Evolutionary conservation across 2,329 filamentous ascomycete species (phyloP), one percentile per base, ranked within the genome.

Genomic region (Xylariaceae sp.): DNA sequence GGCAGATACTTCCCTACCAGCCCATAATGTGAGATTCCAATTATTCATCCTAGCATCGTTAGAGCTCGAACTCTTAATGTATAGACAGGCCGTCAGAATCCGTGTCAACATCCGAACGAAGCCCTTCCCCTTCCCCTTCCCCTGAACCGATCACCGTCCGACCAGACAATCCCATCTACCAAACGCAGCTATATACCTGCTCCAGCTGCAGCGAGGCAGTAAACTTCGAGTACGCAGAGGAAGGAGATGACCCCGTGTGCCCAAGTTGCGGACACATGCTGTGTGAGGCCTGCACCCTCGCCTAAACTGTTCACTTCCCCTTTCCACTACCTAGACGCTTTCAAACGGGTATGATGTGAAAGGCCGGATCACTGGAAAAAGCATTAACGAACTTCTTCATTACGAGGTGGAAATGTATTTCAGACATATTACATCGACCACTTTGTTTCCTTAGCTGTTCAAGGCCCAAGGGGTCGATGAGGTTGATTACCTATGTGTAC

Each of bases 161-260:
- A 29, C 40, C 50, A 2, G 54, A 58, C 37, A 51, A 56, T 3
- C 50, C 47, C 1, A n/a, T 31, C 2, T 3, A 45, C 27, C 12
- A 53, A 4, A 47, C 58, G 0, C 39, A 9, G 7, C 9, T 41
- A 8, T 57, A 59, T 8, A 40, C 0, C 2, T 67, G 64, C 46
- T 56, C 30, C 4, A 49, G 51, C 0, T 67, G 64, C n/a, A 1
- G 6, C 0, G 1, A 52, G 6, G 26, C 11, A 2, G 53, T 47
- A n/a, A 34, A 59, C 3, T 66, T 66, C 42, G 19, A 47, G 8
- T 55, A 62, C 30, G 37, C 4, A 6, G 42, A 2, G 9, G 4
- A 50, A 34, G 42, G 49, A 35, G 40, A 49, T 1, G 32, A 54
- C 0, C 50, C 57, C 3, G 4, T 26, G 5, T 65, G 64, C 50